phyloP scores from a whole-genome alignment of 2,329 filamentous ascomycete species.

The Fusarium zealandicum region DNA sequence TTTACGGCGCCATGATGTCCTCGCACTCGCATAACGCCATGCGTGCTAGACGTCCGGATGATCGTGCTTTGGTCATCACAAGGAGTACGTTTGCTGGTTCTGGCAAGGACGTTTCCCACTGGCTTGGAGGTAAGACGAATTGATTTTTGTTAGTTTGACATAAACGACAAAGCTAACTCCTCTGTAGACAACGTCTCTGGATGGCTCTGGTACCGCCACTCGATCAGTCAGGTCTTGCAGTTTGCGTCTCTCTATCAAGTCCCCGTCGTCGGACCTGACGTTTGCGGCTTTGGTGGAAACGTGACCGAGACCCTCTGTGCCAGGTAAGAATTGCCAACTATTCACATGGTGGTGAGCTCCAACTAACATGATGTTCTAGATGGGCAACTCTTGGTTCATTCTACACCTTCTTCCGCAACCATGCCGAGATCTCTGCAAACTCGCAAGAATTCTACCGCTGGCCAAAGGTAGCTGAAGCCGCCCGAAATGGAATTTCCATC shows the following conservation, averaged over 20 bases:
- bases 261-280: conserved; percentile 74
- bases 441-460: conserved; percentile 74
- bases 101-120: conserved; percentile 68
- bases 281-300: conserved; percentile 77
- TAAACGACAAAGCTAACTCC: background rate
- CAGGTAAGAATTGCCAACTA: conserved; percentile 1
- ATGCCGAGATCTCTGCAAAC: conserved; percentile 55
- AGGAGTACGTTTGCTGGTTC: conserved; percentile 79
- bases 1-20: conserved; percentile 82
- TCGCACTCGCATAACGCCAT: conserved; percentile 69
- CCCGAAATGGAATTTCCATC: conserved; percentile 70
- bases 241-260: conserved; percentile 72
- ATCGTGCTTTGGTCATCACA: conserved; percentile 76
- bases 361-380: conserved; percentile 44
- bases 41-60: conserved; percentile 66
- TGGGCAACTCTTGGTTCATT: conserved; percentile 73
- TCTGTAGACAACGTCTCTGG: conserved; percentile 44
- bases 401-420: conserved; percentile 73
- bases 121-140: conserved; percentile 55
- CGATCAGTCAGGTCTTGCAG: conserved; percentile 64
- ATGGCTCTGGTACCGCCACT: conserved; percentile 66
- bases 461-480: conserved; percentile 66
- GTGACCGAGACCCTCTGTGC: conserved; percentile 44
- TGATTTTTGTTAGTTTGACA: background rate
- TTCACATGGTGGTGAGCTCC: rapidly evolving